phyloP scores from a whole-genome alignment of 148 eudicot species.

The Spergularia marina region DNA sequence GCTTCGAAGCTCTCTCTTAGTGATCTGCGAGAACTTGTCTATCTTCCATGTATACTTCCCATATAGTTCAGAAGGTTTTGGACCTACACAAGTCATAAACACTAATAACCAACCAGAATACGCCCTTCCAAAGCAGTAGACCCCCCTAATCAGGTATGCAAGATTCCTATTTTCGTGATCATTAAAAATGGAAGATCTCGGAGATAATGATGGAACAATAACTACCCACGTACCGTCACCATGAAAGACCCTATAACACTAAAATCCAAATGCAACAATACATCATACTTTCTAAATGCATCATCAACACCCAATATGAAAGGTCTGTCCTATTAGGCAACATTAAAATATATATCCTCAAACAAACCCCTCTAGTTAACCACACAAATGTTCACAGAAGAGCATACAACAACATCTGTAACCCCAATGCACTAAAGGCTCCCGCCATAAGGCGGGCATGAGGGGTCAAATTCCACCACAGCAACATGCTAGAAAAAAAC shows the following conservation, averaged over 20 bases:
- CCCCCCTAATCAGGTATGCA: background rate
- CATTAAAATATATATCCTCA: background rate
- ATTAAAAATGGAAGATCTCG: background rate
- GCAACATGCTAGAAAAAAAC: background rate
- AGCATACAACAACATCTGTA: no score
- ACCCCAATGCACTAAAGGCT: no score
- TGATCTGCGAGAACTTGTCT: conserved; percentile 77
- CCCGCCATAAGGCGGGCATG: no score
- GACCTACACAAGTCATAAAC: conserved; percentile 46
- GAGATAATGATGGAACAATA: no score
- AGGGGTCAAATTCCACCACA: background rate
- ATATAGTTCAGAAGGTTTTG: conserved; percentile 66
- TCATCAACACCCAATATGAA: background rate
- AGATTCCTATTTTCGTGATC: background rate
- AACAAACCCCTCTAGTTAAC: background rate
- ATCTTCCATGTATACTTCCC: conserved; percentile 88
- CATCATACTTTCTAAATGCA: background rate
- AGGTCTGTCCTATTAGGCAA: background rate
- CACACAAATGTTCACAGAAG: background rate
- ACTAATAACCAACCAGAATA: background rate
- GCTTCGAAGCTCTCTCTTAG: conserved; percentile 91
- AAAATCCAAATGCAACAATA: background rate
- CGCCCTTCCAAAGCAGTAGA: background rate
- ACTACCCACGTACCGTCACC: background rate
- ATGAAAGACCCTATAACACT: background rate